Percentiles rank a stretch among this genome's conserved stretches.
phyloP scores from a whole-genome alignment of 257 asterid species.

The Anisodus acutangulus region DNA sequence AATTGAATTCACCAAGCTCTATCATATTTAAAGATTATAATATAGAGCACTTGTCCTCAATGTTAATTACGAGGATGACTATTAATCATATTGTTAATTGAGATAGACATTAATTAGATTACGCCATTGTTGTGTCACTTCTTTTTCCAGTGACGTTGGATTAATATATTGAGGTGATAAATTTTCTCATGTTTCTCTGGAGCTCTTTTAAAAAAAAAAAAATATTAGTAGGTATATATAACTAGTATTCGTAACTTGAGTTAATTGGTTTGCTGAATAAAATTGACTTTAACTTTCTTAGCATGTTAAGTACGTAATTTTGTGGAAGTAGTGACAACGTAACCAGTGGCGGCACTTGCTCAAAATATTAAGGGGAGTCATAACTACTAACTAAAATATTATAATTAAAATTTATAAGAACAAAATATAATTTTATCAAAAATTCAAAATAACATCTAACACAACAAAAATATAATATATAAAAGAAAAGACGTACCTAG shows the following conservation, averaged over 20 bases:
- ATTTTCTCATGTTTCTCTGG: not conserved
- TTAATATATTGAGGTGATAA: not conserved
- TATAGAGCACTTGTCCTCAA: not conserved
- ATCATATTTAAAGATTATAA: not conserved
- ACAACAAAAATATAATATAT: no score
- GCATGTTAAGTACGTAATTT: not conserved
- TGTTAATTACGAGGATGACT: not conserved
- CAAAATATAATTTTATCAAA: no score
- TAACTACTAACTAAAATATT: no score
- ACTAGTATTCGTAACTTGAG: not conserved
- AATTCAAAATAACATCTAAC: no score
- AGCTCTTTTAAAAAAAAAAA: not conserved
- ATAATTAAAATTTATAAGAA: no score
- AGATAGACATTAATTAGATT: not conserved
- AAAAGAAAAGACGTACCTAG: no score
- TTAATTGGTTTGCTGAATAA: not conserved
- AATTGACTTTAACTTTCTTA: not conserved
- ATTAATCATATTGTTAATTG: not conserved
- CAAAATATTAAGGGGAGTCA: no score
- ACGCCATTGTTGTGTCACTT: not conserved
- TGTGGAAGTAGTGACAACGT: not conserved
- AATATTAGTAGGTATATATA: not conserved
- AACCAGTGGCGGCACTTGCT: no score
- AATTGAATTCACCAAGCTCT: not conserved
- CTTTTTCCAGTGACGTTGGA: conserved; percentile 1